Base-by-base conservation (phyloP, 305 asterid species). In the Fraxinus paxiana region DNA sequence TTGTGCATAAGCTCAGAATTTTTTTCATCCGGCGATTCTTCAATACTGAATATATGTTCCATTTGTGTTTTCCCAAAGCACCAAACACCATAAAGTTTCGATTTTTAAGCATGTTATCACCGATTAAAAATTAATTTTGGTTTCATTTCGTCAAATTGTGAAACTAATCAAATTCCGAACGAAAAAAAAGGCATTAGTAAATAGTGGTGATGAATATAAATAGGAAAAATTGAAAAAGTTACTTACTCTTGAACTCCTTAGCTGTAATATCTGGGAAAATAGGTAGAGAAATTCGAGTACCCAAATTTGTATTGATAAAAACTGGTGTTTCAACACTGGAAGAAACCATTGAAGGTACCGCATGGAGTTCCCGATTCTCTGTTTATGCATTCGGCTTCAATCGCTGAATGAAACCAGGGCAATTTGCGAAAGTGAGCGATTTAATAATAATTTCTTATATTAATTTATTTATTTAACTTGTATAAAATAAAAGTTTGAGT, bases 301-400 rank as follows among this genome's bases (percentile, higher is more conserved):
- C 92, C 82, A 91, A 51, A 85, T 89, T 88, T 38, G 96, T 89
- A 75, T 84, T 88, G 7, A 79, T 79, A 56, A 90, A 90, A 0
- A 88, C 87, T 10, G 86, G 81, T 33, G 35, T 81, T 78, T 84
- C 83, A 43, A 34, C 75, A 24, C 54, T 61, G 7, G 88, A 54
- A 34, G 48, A 76, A 70, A 77, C 88, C 90, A 87, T 90, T 82
- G 80, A 61, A 73, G 37, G 46, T 70, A 34, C 65, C 65, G 28
- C 80, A 67, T 73, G 51, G 71, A 67, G 61, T 33, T 48, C 28
- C 48, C 69, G 41, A 67, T 67, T 67, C 73, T 67, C 10, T 28
- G 38, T 67, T 63, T 3, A 10, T 22, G 31, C 33, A 63, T 63
- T 22, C 34, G n/a, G 73, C 73, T 67, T 67, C 38, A 1, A 24